A percentile compares a stretch with the other conserved stretches of the same genome.
Evolutionary conservation across 192 early-diverging fungal species (phyloP).

Genomic region (Entophlyctis helioformis): DNA sequence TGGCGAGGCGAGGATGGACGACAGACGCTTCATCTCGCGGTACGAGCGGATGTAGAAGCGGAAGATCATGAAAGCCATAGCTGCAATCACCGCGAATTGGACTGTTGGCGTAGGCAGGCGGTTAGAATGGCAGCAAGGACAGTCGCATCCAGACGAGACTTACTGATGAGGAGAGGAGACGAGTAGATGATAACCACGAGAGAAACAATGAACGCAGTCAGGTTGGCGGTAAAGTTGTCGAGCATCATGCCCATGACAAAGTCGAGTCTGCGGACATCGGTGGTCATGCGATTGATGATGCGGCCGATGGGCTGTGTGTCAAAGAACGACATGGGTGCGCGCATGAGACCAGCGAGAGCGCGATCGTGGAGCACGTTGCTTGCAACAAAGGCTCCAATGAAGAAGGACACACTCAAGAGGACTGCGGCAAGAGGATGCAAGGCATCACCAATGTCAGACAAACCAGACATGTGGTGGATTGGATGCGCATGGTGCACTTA

Average conservation of each 20-base stretch:
- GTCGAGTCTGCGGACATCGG: conserved; percentile 4
- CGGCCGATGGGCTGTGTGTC: conserved; percentile 16
- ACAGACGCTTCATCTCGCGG: conserved; percentile 18
- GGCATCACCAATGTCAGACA: too few species aligned
- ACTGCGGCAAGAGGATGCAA: too few species aligned
- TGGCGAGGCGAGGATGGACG: conserved; percentile 17
- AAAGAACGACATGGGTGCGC: background rate
- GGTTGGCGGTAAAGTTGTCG: background rate
- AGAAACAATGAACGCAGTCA: background rate
- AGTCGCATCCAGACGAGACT: too few species aligned
- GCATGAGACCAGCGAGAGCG: background rate
- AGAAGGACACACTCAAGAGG: too few species aligned
- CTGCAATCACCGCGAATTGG: conserved; percentile 1
- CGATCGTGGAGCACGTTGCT: background rate
- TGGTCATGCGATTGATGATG: conserved; percentile 13
- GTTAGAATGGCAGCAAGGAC: too few species aligned
- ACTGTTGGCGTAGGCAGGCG: too few species aligned
- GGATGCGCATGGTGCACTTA: too few species aligned
- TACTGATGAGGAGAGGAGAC: background rate
- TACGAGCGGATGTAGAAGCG: conserved; percentile 13
- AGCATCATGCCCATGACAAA: background rate
- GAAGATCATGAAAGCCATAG: conserved; percentile 8
- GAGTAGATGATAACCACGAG: background rate
- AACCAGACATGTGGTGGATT: too few species aligned
- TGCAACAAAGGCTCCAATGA: too few species aligned